Base-by-base conservation (phyloP, 129 eudicot genomes). In the Escallonia rubra region DNA sequence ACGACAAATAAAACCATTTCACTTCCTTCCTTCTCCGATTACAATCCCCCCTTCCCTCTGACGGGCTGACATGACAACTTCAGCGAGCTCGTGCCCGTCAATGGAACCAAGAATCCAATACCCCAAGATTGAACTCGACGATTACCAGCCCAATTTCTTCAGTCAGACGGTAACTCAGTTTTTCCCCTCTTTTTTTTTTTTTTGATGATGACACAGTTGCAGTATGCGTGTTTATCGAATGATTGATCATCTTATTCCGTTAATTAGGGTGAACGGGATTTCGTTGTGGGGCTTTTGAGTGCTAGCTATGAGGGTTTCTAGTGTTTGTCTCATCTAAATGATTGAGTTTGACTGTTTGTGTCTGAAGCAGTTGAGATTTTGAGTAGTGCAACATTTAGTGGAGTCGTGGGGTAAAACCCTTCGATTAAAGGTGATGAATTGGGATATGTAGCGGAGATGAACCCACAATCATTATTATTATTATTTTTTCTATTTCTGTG, bases 61-160 rank as follows among this genome's bases (percentile, higher is more conserved):
- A 23, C 34, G 34, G 34, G 34, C 34, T 23, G 34, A 23, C 34
- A 23, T 23, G 34, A 23, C 34, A 23, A 23, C 34, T 23, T 23
- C 34, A 23, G 34, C 34, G 34, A 23, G 34, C 34, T 23, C 34
- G 34, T 23, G 34, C 34, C 34, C 34, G 34, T 23, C 34, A 23
- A 23, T 23, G 34, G 34, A 23, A 23, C 34, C 50, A 46, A 54
- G 14, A 54, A 11, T 73, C 1, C 75, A 72, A 66, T 84, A 84
- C 78, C 89, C 85, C 4, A 60, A 41, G 63, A 77, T 80, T 64
- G 78, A 80, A 53, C 85, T 84, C 66, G 65, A 80, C 59, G 83
- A 71, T 70, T 80, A 80, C 43, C 62, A 77, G 43, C 82, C 81
- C 63, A 72, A 78, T 8, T 69, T 83, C 16, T 54, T 67, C 43